These are phyloP conservation scores for Exophiala lecanii-corni DNA, from an alignment of 2,329 filamentous ascomycete genomes.

Conservation along the genomic window DNA sequence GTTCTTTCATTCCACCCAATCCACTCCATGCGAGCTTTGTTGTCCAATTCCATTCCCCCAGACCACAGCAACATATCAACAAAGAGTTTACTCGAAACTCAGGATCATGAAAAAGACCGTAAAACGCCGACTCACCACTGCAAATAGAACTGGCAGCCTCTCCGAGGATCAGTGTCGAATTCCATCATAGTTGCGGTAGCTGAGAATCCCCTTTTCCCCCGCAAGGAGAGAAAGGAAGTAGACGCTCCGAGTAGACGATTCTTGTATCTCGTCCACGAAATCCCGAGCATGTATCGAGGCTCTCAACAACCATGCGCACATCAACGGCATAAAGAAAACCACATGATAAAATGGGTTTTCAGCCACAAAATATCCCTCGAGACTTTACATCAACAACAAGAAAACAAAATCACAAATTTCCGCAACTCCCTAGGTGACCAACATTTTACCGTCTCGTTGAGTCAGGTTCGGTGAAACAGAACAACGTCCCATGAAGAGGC, in stretches of 20 bases:
- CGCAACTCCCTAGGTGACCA: no score
- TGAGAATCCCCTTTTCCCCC: conserved; percentile 7
- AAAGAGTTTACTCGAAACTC: not conserved
- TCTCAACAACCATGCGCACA: conserved; percentile 23
- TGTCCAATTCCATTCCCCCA: no score
- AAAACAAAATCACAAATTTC: no score
- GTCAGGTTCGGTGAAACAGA: no score
- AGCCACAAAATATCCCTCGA: conserved; percentile 23
- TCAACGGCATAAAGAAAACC: conserved; percentile 14
- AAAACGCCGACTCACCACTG: not conserved
- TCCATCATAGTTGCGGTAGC: conserved; percentile 3
- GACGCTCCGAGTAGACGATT: conserved; percentile 4
- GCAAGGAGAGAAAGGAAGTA: conserved; percentile 1
- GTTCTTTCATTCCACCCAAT: no score
- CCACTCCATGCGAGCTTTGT: no score
- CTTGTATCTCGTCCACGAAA: no score
- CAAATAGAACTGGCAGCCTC: conserved; percentile 4
- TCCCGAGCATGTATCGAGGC: conserved; percentile 14
- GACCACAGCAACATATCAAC: no score
- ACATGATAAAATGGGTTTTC: no score
- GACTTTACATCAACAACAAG: conserved; percentile 22
- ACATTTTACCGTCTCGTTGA: no score
- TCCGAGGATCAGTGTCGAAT: conserved; percentile 25
- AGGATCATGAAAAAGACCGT: not conserved
- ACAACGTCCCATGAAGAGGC: no score